Evolutionary conservation across 257 asterid species (phyloP), one percentile per base, ranked within the genome.

Genomic region (Solanum neorickii): DNA sequence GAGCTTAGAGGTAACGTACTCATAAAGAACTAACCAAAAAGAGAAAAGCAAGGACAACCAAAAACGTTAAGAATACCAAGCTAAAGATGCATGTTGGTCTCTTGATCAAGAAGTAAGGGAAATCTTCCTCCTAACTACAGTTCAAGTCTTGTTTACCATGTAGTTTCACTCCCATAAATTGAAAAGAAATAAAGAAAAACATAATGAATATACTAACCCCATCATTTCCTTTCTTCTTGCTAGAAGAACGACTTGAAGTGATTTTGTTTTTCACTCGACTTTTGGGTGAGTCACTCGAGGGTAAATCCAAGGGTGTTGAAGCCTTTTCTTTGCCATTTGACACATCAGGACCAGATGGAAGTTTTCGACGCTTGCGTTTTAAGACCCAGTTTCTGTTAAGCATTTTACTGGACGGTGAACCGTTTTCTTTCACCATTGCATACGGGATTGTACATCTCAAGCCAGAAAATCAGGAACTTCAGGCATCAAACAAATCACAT

Each of bases 201-300:
- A 86, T 66, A 80, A 70, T 39, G 88, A 65, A 84, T 18, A 78
- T 60, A 87, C 94, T 91, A 86, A 95, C 98, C 95, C 98, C 98
- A 59, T 94, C 98, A 87, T 93, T 91, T 92, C 98, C 98, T 91
- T 94, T 95, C 91, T 86, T 93, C 94, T 94, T 95, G 92, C 93
- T 89, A 86, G 87, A 87, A 74, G 89, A 87, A 70, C 74, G 93
- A 84, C 68, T 92, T 76, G 88, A 85, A 82, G 90, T 72, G 62
- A 87, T 86, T 85, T 91, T 94, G 59, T 86, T 91, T 89, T 87
- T 92, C 87, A 52, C 87, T 77, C 83, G 91, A 87, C 65, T 90
- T 65, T 89, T 89, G 47, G 91, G 80, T 85, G 89, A 91, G 69
- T 90, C 69, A 75, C 88, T 87, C 82, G 92, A 87, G 69, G 90